phyloP scores from a whole-genome alignment of 352 stramenopile genomes.

The Globisporangium polare region DNA sequence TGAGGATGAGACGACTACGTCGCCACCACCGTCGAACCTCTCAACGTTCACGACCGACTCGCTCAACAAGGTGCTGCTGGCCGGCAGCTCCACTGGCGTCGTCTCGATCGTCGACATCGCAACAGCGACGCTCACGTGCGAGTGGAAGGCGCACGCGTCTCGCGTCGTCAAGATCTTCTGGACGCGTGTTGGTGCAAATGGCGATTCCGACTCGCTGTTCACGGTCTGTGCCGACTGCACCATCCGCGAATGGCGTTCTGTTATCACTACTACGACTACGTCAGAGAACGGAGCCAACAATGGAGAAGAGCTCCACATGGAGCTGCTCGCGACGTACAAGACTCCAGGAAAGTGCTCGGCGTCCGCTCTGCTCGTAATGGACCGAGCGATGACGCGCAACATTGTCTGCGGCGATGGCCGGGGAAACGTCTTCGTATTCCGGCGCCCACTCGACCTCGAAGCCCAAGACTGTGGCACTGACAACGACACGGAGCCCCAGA shows the following conservation, averaged over 20 bases:
- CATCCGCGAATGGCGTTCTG: conserved; percentile 56
- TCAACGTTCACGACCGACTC: conserved; percentile 40
- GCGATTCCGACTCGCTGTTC: conserved; percentile 33
- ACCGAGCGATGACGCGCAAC: conserved; percentile 37
- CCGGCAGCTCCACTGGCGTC: conserved; percentile 46
- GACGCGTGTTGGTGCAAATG: conserved; percentile 12
- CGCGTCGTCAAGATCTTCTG: conserved; percentile 79
- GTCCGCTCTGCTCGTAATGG: conserved; percentile 46
- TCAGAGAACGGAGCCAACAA: background rate
- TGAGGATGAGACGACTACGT: background rate
- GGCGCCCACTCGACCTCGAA: conserved; percentile 20
- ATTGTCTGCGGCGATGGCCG: conserved; percentile 71
- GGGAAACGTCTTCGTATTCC: conserved; percentile 66
- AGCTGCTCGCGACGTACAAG: conserved; percentile 43
- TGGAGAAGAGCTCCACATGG: conserved; percentile 9
- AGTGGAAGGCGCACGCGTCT: conserved; percentile 49
- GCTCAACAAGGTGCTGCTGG: conserved; percentile 34
- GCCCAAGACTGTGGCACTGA: background rate
- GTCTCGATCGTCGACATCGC: conserved; percentile 47
- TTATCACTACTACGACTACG: conserved; percentile 6
- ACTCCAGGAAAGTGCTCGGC: conserved; percentile 58
- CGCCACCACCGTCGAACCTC: conserved; percentile 16
- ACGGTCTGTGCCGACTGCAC: conserved; percentile 52
- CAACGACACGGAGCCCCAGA: background rate
- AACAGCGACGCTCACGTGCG: conserved; percentile 24